Evolutionary conservation across 2,329 filamentous ascomycete species (phyloP).

Genomic region (Chaetomium strumarium): DNA sequence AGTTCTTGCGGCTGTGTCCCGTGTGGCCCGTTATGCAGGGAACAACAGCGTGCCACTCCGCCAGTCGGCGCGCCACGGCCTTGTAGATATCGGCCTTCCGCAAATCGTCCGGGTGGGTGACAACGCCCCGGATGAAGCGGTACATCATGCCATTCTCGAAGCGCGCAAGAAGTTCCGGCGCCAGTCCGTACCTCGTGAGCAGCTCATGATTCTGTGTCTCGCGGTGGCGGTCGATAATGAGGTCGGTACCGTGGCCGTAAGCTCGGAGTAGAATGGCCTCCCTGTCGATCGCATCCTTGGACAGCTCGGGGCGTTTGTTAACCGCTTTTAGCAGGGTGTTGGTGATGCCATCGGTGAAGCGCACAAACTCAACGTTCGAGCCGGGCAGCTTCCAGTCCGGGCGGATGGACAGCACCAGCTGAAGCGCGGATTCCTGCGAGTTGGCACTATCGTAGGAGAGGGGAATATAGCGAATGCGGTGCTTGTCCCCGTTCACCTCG

Average conservation of each 20-base stretch:
- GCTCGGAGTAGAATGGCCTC: constrained; percentile 86
- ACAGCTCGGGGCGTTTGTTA: constrained; percentile 60
- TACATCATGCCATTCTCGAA: constrained; percentile 97
- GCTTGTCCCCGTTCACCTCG: constrained; percentile 34
- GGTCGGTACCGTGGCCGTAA: constrained; percentile 88
- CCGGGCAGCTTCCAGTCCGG: constrained; percentile 71
- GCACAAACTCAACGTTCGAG: constrained; percentile 74
- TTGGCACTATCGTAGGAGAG: constrained; percentile 72
- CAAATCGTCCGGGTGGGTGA: constrained; percentile 75
- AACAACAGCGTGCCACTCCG: constrained; percentile 82
- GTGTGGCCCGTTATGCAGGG: constrained; percentile 47
- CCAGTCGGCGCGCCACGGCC: constrained; percentile 76
- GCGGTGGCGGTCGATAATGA: constrained; percentile 93
- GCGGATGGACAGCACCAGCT: constrained; percentile 70
- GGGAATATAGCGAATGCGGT: constrained; percentile 58
- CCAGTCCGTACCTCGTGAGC: constrained; percentile 74
- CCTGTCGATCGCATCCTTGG: constrained; percentile 70
- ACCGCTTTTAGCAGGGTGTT: constrained; percentile 84
- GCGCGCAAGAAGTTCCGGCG: constrained; percentile 79
- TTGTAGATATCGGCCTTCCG: constrained; percentile 69
- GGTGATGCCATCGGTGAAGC: constrained; percentile 97
- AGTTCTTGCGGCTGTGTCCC: constrained; percentile 32
- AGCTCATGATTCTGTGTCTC: constrained; percentile 75
- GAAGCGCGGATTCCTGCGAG: constrained; percentile 70
- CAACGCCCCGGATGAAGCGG: constrained; percentile 75